phyloP scores from a whole-genome alignment of 495 filamentous ascomycete species.

The Aspergillus conjunctus region DNA sequence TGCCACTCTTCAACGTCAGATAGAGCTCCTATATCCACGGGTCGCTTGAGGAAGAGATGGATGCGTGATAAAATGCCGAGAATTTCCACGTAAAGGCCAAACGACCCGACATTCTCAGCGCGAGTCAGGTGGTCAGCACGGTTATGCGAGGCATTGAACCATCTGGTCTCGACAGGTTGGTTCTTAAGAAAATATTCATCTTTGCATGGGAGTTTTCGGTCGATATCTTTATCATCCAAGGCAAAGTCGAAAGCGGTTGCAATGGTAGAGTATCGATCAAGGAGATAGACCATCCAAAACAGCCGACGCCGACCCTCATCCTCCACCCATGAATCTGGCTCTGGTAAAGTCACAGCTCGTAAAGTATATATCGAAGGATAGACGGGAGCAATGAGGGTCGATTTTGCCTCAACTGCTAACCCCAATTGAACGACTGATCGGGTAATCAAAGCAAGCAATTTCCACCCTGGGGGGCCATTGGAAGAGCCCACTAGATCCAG shows the following conservation, averaged over 20 bases:
- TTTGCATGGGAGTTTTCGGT: constrained; percentile 80
- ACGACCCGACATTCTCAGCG: constrained; percentile 79
- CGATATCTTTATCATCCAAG: constrained; percentile 83
- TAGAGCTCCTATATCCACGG: constrained; percentile 81
- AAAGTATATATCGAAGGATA: constrained; percentile 83
- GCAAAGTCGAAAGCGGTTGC: constrained; percentile 90
- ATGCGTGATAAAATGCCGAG: constrained; percentile 83
- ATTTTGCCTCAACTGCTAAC: constrained; percentile 76
- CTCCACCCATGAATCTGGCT: constrained; percentile 82
- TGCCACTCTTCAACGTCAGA: constrained; percentile 90
- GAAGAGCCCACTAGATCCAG: constrained; percentile 77
- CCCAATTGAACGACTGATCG: constrained; percentile 84
- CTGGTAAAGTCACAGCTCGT: constrained; percentile 77
- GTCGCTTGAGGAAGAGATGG: constrained; percentile 81
- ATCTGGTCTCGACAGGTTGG: constrained; percentile 77
- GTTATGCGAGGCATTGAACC: constrained; percentile 64
- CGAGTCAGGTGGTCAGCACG: constrained; percentile 64
- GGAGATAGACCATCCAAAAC: constrained; percentile 91
- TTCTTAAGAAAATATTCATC: constrained; percentile 85
- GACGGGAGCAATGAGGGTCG: constrained; percentile 70
- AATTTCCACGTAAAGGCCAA: constrained; percentile 84
- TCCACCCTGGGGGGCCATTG: constrained; percentile 87
- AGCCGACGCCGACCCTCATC: constrained; percentile 79
- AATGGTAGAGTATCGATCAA: constrained; percentile 86
- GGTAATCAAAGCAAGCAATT: constrained; percentile 82